Evolutionary conservation across 73 alveolate species (phyloP), one percentile per base, ranked within the genome.

Genomic region (Paramecium sexaurelia): DNA sequence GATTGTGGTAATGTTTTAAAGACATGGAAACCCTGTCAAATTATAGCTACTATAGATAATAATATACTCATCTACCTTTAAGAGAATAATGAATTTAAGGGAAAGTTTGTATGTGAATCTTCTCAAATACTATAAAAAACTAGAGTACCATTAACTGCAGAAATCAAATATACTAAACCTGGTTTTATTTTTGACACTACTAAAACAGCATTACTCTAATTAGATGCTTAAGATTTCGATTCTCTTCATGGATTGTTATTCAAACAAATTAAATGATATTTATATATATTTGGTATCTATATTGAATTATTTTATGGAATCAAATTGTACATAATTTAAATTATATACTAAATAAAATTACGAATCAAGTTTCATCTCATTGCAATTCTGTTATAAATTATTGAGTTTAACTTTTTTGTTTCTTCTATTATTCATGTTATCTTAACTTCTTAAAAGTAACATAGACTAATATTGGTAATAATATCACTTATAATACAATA

Each of bases 1-100:
- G 90, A 78, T 61, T 78, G 90, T 78, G 90, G 90, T n/a, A 78
- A 27, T 29, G 40, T 78, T 9, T 24, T 78, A 15, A 78, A 78
- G 20, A 45, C 68, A 7, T 78, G 90, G 90, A 78, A 78, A 7
- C 45, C 43, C 26, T 78, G 90, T 22, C 15, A 78, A 20, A 40
- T 78, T 29, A 39, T 78, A 13, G 73, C 55, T 10, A 78, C 90
- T 7, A 45, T 78, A 20, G 90, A 78, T 43, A 78, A 78, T 45
- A 45, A 41, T 39, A 27, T 78, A 7, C 29, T 78, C 9, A 78
- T 78, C 11, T 78, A 78, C 29, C 71, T 43, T 36, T 6, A 43
- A 19, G 90, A 78, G 5, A 45, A 5, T 10, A 19, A 73, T 73
- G 87, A 78, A 43, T 45, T 78, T 39, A 37, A 78, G 15, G 68